A percentile compares a stretch with the other conserved stretches of the same genome.
These are phyloP conservation scores for Suillus occidentalis DNA, from an alignment of 768 basidiomycete species.

Conservation along the genomic window DNA sequence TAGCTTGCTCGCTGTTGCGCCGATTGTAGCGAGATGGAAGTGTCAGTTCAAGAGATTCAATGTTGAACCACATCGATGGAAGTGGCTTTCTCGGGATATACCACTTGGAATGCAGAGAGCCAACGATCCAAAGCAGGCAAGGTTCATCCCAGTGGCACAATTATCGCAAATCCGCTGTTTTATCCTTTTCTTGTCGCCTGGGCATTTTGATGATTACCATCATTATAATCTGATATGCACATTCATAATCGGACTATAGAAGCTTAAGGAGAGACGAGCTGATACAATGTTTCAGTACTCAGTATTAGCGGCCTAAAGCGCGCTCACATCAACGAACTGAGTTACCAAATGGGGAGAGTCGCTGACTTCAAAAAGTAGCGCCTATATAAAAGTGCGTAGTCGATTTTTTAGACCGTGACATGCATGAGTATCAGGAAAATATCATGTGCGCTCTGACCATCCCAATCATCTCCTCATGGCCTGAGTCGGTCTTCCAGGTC, in stretches of 20 bases:
- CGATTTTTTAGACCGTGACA: too few relatives aligned
- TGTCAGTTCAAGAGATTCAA: not conserved
- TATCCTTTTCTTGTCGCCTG: not conserved
- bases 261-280: not conserved
- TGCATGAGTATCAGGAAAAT: too few relatives aligned
- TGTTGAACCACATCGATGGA: conserved; percentile 6
- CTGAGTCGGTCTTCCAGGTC: too few relatives aligned
- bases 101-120: conserved; percentile 4
- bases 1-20: not conserved
- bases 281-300: not conserved
- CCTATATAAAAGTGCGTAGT: too few relatives aligned
- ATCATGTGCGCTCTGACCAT: too few relatives aligned
- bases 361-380: not conserved
- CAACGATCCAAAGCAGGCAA: conserved; percentile 6
- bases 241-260: not conserved
- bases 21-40: not conserved
- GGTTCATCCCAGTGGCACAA: not conserved
- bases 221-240: not conserved
- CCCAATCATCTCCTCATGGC: too few relatives aligned
- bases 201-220: not conserved
- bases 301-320: not conserved
- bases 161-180: not conserved
- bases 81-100: conserved; percentile 5
- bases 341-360: not conserved
- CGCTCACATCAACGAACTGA: not conserved